These are phyloP conservation scores for Scalesia atractyloides DNA, from an alignment of 129 eudicot species.

Conservation along the genomic window DNA sequence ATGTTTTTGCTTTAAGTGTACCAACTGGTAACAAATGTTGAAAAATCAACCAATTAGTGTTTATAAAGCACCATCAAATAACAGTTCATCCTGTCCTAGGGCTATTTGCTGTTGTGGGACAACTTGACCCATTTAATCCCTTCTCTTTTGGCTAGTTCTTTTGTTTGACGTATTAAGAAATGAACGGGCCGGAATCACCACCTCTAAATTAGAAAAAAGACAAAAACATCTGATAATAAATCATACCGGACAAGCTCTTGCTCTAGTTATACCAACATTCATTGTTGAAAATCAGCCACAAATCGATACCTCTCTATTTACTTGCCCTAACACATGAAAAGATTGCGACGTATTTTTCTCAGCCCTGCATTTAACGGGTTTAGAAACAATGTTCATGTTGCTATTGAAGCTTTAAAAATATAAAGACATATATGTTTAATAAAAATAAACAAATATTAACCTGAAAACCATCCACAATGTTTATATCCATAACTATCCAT, in stretches of 20 bases:
- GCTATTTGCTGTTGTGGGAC: too few species aligned
- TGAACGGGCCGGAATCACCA: neutral
- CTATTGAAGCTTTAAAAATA: too few species aligned
- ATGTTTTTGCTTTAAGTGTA: too few species aligned
- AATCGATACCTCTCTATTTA: conserved; percentile 76
- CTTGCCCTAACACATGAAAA: conserved; percentile 93
- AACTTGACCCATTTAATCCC: too few species aligned
- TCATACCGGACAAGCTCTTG: conserved; percentile 88
- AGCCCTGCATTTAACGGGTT: conserved; percentile 48
- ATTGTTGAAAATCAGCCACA: conserved; percentile 76
- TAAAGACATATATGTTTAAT: neutral
- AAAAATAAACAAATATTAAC: conserved; percentile 25
- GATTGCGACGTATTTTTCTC: conserved; percentile 93
- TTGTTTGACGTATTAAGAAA: too few species aligned
- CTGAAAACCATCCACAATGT: conserved; percentile 95
- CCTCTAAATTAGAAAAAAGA: neutral
- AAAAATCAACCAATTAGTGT: too few species aligned
- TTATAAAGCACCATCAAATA: too few species aligned
- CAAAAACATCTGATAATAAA: neutral
- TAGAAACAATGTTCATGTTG: neutral
- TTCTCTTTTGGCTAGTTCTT: too few species aligned
- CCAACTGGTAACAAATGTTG: too few species aligned
- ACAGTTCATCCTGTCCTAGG: too few species aligned
- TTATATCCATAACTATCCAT: conserved; percentile 85
- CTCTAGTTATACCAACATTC: too few species aligned